Percentiles rank a stretch among this genome's conserved stretches.
These are phyloP conservation scores for Lagenidium sp. DNA, from an alignment of 352 stramenopile genomes.

Conservation along the genomic window DNA sequence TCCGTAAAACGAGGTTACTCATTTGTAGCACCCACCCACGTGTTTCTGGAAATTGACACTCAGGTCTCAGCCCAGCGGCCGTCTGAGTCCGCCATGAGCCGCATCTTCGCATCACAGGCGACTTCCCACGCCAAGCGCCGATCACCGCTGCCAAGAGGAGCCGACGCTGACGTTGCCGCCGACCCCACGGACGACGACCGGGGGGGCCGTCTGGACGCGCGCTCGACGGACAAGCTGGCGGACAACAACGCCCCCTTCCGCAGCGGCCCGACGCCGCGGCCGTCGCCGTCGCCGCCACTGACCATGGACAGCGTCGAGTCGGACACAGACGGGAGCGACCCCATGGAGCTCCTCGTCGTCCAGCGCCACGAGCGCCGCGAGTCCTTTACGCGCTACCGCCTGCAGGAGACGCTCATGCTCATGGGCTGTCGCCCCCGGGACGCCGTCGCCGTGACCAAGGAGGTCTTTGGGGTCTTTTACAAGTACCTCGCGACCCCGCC, in stretches of 20 bases:
- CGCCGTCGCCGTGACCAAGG: conserved; percentile 52
- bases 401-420: conserved; percentile 85
- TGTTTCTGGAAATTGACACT: no score
- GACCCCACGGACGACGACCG: no score
- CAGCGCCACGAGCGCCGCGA: conserved; percentile 36
- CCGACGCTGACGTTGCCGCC: no score
- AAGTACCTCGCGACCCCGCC: conserved; percentile 23
- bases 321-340: conserved; percentile 48
- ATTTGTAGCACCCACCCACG: no score
- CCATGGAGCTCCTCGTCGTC: conserved; percentile 74
- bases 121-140: no score
- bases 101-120: no score
- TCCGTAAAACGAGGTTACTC: no score
- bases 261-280: not conserved
- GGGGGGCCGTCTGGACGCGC: no score
- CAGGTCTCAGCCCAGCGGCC: no score
- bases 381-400: conserved; percentile 70
- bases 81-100: no score
- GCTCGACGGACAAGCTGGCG: no score
- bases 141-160: no score
- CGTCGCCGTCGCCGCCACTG: not conserved
- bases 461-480: conserved; percentile 54
- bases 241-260: conserved; percentile 9
- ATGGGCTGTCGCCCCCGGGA: conserved; percentile 80
- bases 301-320: conserved; percentile 48